These are phyloP conservation scores for Cryomyces minteri DNA, from an alignment of 495 filamentous ascomycete genomes.

Conservation along the genomic window DNA sequence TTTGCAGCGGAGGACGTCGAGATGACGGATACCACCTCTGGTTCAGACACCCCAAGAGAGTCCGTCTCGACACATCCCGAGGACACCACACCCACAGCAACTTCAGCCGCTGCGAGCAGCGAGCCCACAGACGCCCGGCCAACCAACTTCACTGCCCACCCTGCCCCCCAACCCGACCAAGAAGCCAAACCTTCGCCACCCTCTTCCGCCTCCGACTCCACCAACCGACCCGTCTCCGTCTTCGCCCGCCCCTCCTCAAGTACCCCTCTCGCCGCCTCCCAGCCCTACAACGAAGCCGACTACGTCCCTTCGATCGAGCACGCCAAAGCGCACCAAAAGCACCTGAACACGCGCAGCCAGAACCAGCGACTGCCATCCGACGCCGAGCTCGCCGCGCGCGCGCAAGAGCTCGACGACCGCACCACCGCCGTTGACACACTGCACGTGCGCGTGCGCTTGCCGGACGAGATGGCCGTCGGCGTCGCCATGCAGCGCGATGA, in stretches of 20 bases:
- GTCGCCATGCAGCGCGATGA: constrained; percentile 43
- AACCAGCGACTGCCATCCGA: constrained; percentile 56
- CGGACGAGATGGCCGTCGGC: constrained; percentile 57
- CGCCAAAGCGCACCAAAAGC: constrained; percentile 60
- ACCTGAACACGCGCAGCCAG: constrained; percentile 40
- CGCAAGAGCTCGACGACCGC: constrained; percentile 36
- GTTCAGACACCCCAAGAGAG: neutral
- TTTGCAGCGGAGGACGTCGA: constrained; percentile 2
- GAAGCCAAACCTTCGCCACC: constrained; percentile 2
- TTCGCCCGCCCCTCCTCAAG: constrained; percentile 52
- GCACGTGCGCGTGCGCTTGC: constrained; percentile 67
- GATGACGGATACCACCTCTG: constrained; percentile 1
- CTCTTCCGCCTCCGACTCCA: constrained; percentile 10
- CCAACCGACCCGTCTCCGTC: constrained; percentile 41
- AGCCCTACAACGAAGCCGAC: constrained; percentile 46
- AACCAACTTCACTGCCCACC: constrained; percentile 6
- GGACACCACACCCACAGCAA: neutral
- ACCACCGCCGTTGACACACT: constrained; percentile 48
- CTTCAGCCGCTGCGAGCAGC: neutral
- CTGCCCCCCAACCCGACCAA: neutral
- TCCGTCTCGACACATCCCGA: neutral
- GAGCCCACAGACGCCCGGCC: constrained; percentile 1
- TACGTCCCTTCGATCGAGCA: constrained; percentile 76
- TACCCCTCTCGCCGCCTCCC: constrained; percentile 56
- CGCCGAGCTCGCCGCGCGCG: constrained; percentile 40